Percentiles rank a stretch among this genome's conserved stretches.
phyloP scores from a whole-genome alignment of 805 yeast species.

The Yarrowia osloensis region DNA sequence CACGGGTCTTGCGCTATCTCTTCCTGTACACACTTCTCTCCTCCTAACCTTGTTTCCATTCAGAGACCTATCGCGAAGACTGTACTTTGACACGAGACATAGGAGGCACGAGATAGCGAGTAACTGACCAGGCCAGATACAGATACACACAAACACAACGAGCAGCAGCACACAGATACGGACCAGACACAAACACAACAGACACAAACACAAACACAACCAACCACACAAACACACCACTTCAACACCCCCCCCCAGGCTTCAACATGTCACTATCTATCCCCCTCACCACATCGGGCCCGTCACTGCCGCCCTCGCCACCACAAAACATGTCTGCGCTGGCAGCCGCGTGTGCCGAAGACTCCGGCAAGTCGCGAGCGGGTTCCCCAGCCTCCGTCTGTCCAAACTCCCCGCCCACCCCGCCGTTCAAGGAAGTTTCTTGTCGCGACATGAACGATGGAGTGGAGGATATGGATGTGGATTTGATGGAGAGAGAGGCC shows the following conservation, averaged over 20 bases:
- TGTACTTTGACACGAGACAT: not conserved
- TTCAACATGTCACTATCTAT: constrained; percentile 19
- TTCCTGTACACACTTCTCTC: constrained; percentile 19
- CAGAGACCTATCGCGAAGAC: constrained; percentile 8
- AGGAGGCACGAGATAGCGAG: too few species aligned
- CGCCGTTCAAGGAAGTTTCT: constrained; percentile 18
- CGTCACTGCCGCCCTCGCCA: constrained; percentile 17
- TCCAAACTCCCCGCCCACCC: constrained; percentile 22
- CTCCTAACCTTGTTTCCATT: constrained; percentile 26
- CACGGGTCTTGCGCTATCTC: not conserved
- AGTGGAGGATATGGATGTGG: too few species aligned
- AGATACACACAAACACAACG: not conserved
- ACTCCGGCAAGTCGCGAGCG: not conserved
- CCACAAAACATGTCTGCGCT: constrained; percentile 1
- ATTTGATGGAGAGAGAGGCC: too few species aligned
- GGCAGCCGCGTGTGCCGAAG: not conserved
- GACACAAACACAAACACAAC: not conserved
- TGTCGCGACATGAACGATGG: not conserved
- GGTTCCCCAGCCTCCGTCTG: constrained; percentile 12
- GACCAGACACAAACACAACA: not conserved
- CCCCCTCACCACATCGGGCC: constrained; percentile 4
- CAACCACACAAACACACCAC: not conserved
- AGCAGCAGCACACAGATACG: not conserved
- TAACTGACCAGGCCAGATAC: too few species aligned
- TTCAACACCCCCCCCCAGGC: not conserved